Percentiles rank a stretch among this genome's conserved stretches.
These are phyloP conservation scores for Mortierella claussenii DNA, from an alignment of 192 early-diverging fungal species.

Conservation along the genomic window DNA sequence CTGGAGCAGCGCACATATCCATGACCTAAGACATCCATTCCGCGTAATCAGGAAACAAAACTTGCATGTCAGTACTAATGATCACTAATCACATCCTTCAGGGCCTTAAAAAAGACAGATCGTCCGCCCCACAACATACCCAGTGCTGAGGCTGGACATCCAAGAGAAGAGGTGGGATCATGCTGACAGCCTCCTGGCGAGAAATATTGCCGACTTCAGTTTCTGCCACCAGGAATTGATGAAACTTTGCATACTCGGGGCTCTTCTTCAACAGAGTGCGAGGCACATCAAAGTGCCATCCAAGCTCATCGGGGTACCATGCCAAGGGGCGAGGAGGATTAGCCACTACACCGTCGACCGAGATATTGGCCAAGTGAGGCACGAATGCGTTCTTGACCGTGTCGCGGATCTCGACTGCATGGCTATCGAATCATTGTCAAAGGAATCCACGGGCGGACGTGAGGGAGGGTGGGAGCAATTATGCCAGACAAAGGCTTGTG, in stretches of 20 bases:
- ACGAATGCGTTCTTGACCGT: slow-evolving; percentile 70
- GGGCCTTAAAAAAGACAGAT: too few species aligned
- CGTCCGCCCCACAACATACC: slow-evolving; percentile 59
- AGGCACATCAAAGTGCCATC: slow-evolving; percentile 87
- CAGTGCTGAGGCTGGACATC: slow-evolving; percentile 89
- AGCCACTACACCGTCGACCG: slow-evolving; percentile 79
- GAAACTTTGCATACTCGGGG: slow-evolving; percentile 82
- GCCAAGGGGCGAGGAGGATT: slow-evolving; percentile 80
- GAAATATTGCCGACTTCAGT: slow-evolving; percentile 98
- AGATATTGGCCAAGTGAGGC: slow-evolving; percentile 57
- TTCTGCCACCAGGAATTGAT: slow-evolving; percentile 95
- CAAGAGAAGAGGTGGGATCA: slow-evolving; percentile 96
- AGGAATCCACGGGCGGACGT: too few species aligned
- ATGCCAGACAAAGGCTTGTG: too few species aligned
- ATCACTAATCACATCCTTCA: too few species aligned
- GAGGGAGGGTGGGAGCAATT: too few species aligned
- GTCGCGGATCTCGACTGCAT: slow-evolving; percentile 76
- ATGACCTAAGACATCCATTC: too few species aligned
- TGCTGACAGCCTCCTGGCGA: slow-evolving; percentile 96
- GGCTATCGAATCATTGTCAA: too few species aligned
- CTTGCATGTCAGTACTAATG: too few species aligned
- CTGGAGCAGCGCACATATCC: slow-evolving; percentile 99
- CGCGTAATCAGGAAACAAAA: too few species aligned
- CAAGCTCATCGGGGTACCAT: slow-evolving; percentile 95
- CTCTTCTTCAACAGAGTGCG: slow-evolving; percentile 82